A percentile compares a stretch with the other conserved stretches of the same genome.
Conservation (phyloP, 202 grass and related monocot genomes). For the Hordeum pubiflorum region DNA sequence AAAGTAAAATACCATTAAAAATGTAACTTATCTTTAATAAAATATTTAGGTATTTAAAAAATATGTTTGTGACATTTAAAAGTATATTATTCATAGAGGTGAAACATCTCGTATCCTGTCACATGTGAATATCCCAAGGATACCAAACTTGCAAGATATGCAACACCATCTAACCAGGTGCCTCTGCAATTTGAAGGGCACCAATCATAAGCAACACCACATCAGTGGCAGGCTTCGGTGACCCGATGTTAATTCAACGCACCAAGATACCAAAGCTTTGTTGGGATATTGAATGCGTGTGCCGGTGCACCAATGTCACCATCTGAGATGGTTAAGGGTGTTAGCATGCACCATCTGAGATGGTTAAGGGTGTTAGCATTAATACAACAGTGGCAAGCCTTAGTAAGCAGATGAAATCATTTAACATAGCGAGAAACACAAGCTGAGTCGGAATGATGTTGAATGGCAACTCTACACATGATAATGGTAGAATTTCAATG, state of each 20-base stretch:
- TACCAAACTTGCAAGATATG: not conserved
- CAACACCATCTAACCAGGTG: not conserved
- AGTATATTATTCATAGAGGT: not conserved
- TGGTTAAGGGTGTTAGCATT: not conserved
- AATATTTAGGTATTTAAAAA: too few relatives aligned
- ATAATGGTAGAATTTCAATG: not conserved
- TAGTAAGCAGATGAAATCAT: not conserved
- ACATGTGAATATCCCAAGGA: not conserved
- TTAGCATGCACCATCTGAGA: not conserved
- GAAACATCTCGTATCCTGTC: not conserved
- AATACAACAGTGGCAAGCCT: too few relatives aligned
- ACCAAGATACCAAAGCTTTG: not conserved
- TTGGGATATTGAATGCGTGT: not conserved
- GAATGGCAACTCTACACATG: not conserved
- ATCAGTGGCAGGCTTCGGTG: not conserved
- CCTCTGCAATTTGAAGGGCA: not conserved
- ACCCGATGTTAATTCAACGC: not conserved
- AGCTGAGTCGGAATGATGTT: not conserved
- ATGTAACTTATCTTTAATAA: too few relatives aligned
- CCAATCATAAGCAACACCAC: not conserved
- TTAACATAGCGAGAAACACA: slow-evolving; percentile 11
- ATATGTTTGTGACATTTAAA: too few relatives aligned
- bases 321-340: not conserved
- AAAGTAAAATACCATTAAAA: too few relatives aligned
- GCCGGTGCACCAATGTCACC: not conserved